Base-by-base conservation (phyloP, 257 asterid species). In the Linderniella brevidens region DNA sequence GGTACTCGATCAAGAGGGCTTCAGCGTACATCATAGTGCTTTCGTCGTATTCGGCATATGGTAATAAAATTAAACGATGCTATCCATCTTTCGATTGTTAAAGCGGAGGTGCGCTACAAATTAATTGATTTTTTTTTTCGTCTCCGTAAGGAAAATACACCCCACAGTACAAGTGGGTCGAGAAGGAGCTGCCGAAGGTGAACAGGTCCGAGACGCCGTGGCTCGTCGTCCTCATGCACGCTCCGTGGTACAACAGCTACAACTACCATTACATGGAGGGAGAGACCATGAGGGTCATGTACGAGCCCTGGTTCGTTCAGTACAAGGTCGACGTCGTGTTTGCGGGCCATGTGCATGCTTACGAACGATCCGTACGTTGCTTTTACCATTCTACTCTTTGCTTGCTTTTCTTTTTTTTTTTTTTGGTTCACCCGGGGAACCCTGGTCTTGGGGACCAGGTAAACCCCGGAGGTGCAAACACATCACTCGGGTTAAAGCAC, bases 1-100 rank as follows among this genome's bases (percentile, higher is more conserved):
- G 90, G 93, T 83, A 83, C 38, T 80, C 90, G 11, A 60, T 83
- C 67, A 80, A 77, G 76, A 69, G 93, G 54, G 95, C 93, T 67
- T 83, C 95, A 5, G 78, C 95, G 12, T 61, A 76, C 42, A 70
- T 79, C 70, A 76, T 79, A 29, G 78, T 76, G 44, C 57, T 79
- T 67, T 73, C 92, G 3, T 62, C 68, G 0, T 62, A 62, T 19
- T 62, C 68, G 1, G 62, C 42, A 4, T 49, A 13, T 12, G 54
- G 54, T 49, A 35, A 13, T 39, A 16, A n/a, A 19, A 4, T 5
- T 6, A n/a, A 11, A 20, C 11, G 19, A 37, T 16, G 19, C 13
- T 19, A 0, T 50, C 37, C 17, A n/a, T 16, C 10, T 29, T 17
- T 50, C 3, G 6, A 3, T 17, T 47, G 1, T 47, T 9, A 47